Base-by-base conservation (phyloP, 2,329 filamentous ascomycete species). In the Corinectria fuckeliana region DNA sequence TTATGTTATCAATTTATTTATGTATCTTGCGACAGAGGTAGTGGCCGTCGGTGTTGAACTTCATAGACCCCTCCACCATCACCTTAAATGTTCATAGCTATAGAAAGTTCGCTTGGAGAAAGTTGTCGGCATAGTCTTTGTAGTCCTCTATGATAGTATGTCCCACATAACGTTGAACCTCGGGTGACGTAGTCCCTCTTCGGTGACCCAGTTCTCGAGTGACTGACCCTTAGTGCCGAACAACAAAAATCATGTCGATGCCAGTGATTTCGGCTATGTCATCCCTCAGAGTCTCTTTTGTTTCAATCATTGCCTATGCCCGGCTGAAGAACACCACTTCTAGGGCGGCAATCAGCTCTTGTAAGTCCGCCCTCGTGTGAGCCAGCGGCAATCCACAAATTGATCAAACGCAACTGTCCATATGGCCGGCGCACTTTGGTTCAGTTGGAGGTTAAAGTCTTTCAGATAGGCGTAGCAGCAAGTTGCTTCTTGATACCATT, bases 401-500 rank as follows among this genome's bases (percentile, higher is more conserved):
- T 44, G 39, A 16, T 58, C n/a, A 16, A 50, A 50, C 28, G 32
- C 50, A 8, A 38, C 38, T 9, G 38, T 45, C 6, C 34, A 50
- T 13, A 49, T 44, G 5, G 23, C 36, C 1, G 36, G 20, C n/a
- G 45, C 26, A 14, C 28, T 28, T 10, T 38, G 36, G 20, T 28
- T 49, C 9, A 44, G 21, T 8, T 9, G n/a, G 18, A 50, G 16
- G 2, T 51, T n/a, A 4, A 65, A 39, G 39, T 65, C 63, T 20
- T 30, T 23, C n/a, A 65, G 54, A 23, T 58, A 63, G 47, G 54
- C 58, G 32, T 63, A 63, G 36, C 63, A 65, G 45, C 53, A 49
- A 5, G 32, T 53, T 2, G 63, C 49, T 16, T 30, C 6, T 11
- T 20, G 48, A 30, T 65, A 65, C 61, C 58, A 65, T 14, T 50